Conservation (phyloP, 306 rosid genomes). For the Gillenia trifoliata region DNA sequence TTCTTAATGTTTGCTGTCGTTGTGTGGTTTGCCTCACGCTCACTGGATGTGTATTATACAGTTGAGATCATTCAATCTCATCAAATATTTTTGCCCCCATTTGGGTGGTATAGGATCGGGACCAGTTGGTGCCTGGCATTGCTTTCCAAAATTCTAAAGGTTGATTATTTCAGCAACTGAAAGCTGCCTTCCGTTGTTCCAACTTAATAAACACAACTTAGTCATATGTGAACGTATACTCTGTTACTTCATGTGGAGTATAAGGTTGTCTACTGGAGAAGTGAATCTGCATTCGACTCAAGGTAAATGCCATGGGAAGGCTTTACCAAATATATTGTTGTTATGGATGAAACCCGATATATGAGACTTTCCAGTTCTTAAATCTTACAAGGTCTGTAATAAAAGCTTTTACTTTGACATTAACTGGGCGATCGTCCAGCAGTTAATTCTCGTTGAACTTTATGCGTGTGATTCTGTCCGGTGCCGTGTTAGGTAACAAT, state of each 20-base stretch:
- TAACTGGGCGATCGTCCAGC: neutral
- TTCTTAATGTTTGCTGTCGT: neutral
- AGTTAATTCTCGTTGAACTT: neutral
- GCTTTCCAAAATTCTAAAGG: slow-evolving; percentile 33
- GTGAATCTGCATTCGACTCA: slow-evolving; percentile 24
- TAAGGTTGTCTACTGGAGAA: slow-evolving; percentile 31
- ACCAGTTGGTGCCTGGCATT: slow-evolving; percentile 25
- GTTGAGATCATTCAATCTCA: neutral
- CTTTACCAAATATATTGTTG: slow-evolving; percentile 19
- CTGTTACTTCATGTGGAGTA: slow-evolving; percentile 9
- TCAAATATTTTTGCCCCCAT: neutral
- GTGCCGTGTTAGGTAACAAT: neutral
- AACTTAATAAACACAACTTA: slow-evolving; percentile 26
- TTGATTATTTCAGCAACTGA: slow-evolving; percentile 33
- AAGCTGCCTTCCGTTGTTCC: slow-evolving; percentile 26
- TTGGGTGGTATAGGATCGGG: slow-evolving; percentile 27
- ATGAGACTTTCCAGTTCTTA: neutral
- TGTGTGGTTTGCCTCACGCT: neutral
- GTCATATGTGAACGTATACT: slow-evolving; percentile 11
- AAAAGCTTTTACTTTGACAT: neutral
- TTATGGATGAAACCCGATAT: slow-evolving; percentile 1
- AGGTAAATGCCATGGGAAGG: neutral
- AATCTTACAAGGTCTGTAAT: neutral
- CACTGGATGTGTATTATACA: neutral
- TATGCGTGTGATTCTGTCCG: neutral